Conservation (phyloP, 331 rosid genomes). For the Quercus phellos region DNA sequence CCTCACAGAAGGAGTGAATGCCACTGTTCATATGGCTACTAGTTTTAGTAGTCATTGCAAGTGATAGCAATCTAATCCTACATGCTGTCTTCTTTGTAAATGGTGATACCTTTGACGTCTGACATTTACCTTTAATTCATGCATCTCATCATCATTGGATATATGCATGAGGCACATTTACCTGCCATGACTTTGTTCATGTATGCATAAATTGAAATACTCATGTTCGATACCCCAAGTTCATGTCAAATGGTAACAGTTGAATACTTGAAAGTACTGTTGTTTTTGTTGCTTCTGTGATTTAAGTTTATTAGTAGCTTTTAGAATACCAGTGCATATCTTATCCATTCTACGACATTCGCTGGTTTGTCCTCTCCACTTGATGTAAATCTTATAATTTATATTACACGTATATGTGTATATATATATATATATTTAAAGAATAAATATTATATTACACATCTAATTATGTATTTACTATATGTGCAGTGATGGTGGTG, state of each 20-base stretch:
- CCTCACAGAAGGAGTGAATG: too few species aligned
- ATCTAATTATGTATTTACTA: constrained; percentile 22
- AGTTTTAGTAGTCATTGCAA: too few species aligned
- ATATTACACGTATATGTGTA: neutral
- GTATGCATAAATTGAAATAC: neutral
- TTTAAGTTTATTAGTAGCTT: neutral
- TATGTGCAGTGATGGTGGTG: constrained; percentile 59
- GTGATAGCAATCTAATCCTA: too few species aligned
- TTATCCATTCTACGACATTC: neutral
- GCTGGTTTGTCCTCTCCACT: neutral
- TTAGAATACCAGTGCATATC: neutral
- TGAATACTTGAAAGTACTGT: neutral
- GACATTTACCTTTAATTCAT: neutral
- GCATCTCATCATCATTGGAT: neutral
- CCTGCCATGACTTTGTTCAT: neutral
- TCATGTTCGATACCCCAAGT: neutral
- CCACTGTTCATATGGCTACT: too few species aligned
- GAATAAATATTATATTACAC: neutral
- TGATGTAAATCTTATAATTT: constrained; percentile 10
- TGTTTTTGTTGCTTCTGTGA: neutral
- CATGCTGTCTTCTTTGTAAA: too few species aligned
- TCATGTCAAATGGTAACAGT: neutral
- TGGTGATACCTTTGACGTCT: too few species aligned
- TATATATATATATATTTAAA: too few species aligned
- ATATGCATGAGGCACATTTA: neutral